phyloP scores from a whole-genome alignment of 805 yeast species.

The Sugiyamaella qingdaonensis region DNA sequence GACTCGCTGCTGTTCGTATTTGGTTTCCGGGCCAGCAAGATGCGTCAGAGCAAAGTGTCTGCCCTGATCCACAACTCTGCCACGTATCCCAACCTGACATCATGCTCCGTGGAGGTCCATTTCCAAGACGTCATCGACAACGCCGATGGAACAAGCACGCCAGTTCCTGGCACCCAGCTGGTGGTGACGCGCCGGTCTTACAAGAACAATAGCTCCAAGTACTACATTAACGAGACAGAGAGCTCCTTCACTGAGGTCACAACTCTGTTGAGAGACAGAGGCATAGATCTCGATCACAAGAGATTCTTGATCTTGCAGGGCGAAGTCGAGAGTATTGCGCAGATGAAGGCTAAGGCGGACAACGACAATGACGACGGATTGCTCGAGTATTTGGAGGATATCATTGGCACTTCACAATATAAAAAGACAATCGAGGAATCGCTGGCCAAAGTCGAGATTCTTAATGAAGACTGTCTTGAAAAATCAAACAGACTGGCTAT shows the following conservation, averaged over 20 bases:
- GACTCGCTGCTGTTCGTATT: slow-evolving; percentile 95
- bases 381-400: slow-evolving; percentile 90
- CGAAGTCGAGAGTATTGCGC: slow-evolving; percentile 97
- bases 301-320: slow-evolving; percentile 94
- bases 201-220: slow-evolving; percentile 70
- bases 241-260: slow-evolving; percentile 81
- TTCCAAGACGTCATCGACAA: slow-evolving; percentile 72
- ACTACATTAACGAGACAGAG: slow-evolving; percentile 63
- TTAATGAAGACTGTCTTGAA: slow-evolving; percentile 76
- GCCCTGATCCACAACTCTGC: slow-evolving; percentile 92
- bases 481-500: slow-evolving; percentile 75
- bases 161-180: slow-evolving; percentile 53
- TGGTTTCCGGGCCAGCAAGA: slow-evolving; percentile 93
- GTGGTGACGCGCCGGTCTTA: slow-evolving; percentile 78
- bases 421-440: slow-evolving; percentile 70
- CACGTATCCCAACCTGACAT: slow-evolving; percentile 55
- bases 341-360: slow-evolving; percentile 97
- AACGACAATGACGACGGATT: slow-evolving; percentile 88
- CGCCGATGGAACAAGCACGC: slow-evolving; percentile 40
- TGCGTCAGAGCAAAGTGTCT: slow-evolving; percentile 93
- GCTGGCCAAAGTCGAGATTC: slow-evolving; percentile 56
- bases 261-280: slow-evolving; percentile 64
- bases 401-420: slow-evolving; percentile 88
- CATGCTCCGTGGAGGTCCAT: slow-evolving; percentile 88
- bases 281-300: slow-evolving; percentile 92